These are phyloP conservation scores for Leccinum sublutescens DNA, from an alignment of 768 basidiomycete genomes.

Conservation along the genomic window DNA sequence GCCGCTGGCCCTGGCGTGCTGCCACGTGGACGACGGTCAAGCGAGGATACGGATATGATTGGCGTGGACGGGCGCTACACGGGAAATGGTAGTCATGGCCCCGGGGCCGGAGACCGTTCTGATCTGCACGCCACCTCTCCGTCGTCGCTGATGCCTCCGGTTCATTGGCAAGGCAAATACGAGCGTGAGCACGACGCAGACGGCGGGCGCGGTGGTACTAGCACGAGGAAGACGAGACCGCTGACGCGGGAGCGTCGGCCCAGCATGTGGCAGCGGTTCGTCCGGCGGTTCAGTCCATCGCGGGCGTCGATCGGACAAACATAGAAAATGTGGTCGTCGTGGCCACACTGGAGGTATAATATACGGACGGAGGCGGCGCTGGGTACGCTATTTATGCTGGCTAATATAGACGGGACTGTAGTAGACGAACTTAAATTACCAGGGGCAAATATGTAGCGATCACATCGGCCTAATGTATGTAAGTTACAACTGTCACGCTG, in stretches of 20 bases:
- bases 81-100: constrained; percentile 2
- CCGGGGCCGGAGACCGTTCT: constrained; percentile 1
- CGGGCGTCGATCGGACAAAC: constrained; percentile 21
- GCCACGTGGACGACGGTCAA: constrained; percentile 8
- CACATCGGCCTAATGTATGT: neutral
- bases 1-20: neutral
- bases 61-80: constrained; percentile 5
- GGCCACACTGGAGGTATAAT: neutral
- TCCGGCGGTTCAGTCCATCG: constrained; percentile 24
- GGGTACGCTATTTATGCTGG: neutral
- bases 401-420: neutral
- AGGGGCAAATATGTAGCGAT: neutral
- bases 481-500: no score
- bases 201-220: neutral
- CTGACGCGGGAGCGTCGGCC: constrained; percentile 17
- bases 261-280: constrained; percentile 27
- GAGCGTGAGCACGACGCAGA: neutral
- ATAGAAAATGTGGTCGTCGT: neutral
- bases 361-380: neutral
- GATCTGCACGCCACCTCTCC: constrained; percentile 1
- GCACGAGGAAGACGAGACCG: neutral
- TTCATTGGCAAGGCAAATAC: neutral
- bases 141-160: neutral
- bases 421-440: neutral
- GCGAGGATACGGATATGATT: constrained; percentile 12